These are phyloP conservation scores for Pythium phragmitis DNA, from an alignment of 352 stramenopile genomes.

Conservation along the genomic window DNA sequence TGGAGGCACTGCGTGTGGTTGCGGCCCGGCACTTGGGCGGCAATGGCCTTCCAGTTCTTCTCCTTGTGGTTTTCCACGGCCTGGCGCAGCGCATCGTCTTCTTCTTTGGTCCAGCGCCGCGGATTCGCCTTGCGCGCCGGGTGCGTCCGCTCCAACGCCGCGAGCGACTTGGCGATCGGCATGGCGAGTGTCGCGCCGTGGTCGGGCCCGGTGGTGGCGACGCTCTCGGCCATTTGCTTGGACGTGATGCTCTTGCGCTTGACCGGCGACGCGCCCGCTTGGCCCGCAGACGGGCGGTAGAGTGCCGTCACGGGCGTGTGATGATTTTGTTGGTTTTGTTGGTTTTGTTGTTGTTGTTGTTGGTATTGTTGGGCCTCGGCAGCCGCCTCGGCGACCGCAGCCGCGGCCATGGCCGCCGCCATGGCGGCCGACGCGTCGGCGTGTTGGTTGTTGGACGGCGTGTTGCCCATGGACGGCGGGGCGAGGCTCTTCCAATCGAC, in stretches of 20 bases:
- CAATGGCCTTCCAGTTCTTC: conserved; percentile 93
- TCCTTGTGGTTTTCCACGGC: conserved; percentile 87
- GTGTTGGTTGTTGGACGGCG: conserved; percentile 15
- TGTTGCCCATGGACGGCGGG: conserved; percentile 12
- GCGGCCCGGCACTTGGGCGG: conserved; percentile 76
- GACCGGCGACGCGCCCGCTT: conserved; percentile 45
- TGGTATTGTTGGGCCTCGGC: conserved; percentile 1
- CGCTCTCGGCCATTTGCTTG: conserved; percentile 45
- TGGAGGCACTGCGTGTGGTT: conserved; percentile 93
- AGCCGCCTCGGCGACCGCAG: not conserved
- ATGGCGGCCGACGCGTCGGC: not conserved
- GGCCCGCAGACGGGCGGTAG: conserved; percentile 25
- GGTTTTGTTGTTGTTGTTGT: conserved; percentile 4
- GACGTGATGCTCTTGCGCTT: conserved; percentile 81
- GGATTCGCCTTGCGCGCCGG: conserved; percentile 71
- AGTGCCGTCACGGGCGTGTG: conserved; percentile 29
- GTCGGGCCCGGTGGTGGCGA: not conserved
- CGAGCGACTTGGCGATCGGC: conserved; percentile 34
- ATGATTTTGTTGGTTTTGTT: conserved; percentile 4
- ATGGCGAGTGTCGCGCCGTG: conserved; percentile 21
- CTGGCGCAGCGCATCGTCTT: conserved; percentile 83
- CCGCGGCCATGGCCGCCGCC: conserved; percentile 6
- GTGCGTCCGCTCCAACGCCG: conserved; percentile 34
- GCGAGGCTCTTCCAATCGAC: conserved; percentile 33
- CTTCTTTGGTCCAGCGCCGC: conserved; percentile 84